Evolutionary conservation across 345 rosid genomes (phyloP), one percentile per base, ranked within the genome.

Genomic region (Garcia nutans): DNA sequence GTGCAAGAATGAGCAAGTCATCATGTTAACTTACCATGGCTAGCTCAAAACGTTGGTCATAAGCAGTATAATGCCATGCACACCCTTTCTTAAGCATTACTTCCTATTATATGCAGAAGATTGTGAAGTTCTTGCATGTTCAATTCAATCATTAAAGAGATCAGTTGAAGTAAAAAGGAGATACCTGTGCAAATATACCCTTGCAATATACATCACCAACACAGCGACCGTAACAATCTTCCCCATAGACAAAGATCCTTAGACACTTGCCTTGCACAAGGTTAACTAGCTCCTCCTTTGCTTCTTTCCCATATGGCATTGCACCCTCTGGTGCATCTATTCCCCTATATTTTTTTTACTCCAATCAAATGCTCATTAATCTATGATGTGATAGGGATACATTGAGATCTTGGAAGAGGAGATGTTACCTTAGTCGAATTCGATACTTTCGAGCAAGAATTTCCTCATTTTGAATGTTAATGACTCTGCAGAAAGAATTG

Each of bases 321-420:
- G 67, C 54, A 68, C 90, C 84, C 80, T 91, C 94, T 2, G 94
- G 99, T 73, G 99, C 88, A 85, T 95, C 99, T 67, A 93, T 91
- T 70, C 98, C 99, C 75, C 97, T 95, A 82, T 67, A 72, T 70
- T 42, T 22, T 52, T 77, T 28, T 28, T 28, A 1, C 31, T 80
- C 37, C 78, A 42, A 15, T 26, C 15, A 68, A 59, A 19, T 50
- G 76, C n/a, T 54, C 65, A 65, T 78, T 45, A 67, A 49, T 44
- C 20, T 49, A 41, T 22, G 19, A 45, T 8, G 31, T 6, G 6
- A 19, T 7, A 49, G n/a, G 2, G 6, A 19, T 7, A 49, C 47
- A 59, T 4, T 0, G 17, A 24, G 10, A 26, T 28, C 22, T 0
- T 15, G 49, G 10, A 13, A 12, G 4, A 64, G 62, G 24, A 26